Conservation (phyloP, 2,329 filamentous ascomycete genomes). For the Aureobasidium namibiae region DNA sequence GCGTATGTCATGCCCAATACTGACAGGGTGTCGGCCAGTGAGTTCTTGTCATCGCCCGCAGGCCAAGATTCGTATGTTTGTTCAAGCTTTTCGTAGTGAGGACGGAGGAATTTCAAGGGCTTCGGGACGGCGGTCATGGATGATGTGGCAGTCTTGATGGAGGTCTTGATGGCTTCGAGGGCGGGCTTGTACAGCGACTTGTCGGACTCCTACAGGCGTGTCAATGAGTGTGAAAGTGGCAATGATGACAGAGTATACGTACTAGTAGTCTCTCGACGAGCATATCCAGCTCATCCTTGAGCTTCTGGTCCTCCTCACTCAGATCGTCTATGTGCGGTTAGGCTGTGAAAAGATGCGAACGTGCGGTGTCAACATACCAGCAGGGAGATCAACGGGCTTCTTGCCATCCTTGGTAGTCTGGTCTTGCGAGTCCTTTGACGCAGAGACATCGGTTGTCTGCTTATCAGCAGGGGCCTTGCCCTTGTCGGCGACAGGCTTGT, state of each 20-base stretch:
- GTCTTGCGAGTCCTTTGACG: conserved; percentile 45
- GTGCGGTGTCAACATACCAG: conserved; percentile 20
- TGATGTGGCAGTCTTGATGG: conserved; percentile 97
- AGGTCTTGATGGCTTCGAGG: conserved; percentile 92
- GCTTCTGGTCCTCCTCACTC: conserved; percentile 94
- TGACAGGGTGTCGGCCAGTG: conserved; percentile 88
- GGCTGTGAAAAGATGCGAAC: background rate
- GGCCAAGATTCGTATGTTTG: conserved; percentile 88
- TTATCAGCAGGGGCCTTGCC: conserved; percentile 65
- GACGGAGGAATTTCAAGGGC: conserved; percentile 93
- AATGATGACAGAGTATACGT: conserved; percentile 18
- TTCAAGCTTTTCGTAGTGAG: conserved; percentile 85
- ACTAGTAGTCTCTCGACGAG: conserved; percentile 91
- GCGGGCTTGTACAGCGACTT: conserved; percentile 81
- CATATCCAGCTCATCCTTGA: conserved; percentile 97
- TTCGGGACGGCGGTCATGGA: conserved; percentile 99
- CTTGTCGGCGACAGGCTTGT: conserved; percentile 81
- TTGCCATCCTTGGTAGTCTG: conserved; percentile 61
- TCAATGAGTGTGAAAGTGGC: background rate
- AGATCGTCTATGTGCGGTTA: conserved; percentile 64
- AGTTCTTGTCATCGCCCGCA: conserved; percentile 66
- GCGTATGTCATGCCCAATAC: conserved; percentile 94
- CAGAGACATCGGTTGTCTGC: conserved; percentile 46
- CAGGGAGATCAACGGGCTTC: conserved; percentile 58
- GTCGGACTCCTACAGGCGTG: conserved; percentile 62